Base-by-base conservation (phyloP, 1,284 basidiomycete genomes). In the Cryptococcus deneoformans region DNA sequence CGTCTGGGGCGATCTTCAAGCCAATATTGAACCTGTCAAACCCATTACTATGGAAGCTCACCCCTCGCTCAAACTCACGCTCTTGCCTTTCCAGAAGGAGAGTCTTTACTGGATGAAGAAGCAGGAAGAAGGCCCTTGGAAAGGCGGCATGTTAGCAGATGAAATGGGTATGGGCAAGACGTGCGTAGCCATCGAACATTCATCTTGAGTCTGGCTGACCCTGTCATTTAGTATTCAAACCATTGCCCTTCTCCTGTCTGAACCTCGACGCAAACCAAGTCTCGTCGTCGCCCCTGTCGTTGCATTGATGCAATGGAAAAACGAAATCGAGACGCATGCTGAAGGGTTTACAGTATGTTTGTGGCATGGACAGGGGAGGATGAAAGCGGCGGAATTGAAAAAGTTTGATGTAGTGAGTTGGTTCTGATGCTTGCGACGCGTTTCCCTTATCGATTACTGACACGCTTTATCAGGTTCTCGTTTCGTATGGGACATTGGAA, bases 281-380 rank as follows among this genome's bases (percentile, higher is more conserved):
- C 83, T 99, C 8, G 91, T 99, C 20, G 83, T 99, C 38, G 95
- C 95, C 84, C 92, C 92, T 2, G 96, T 93, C 2, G 95, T 98
- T 50, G 96, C 96, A 29, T 86, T 99, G 63, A 94, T 99, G 87
- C 95, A 99, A 79, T 99, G 96, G 96, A 86, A 87, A 66, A 92
- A 95, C 74, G 96, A 99, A 76, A 92, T 99, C 57, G 85, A 86
- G 40, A 79, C 86, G 0, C 90, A 92, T 66, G 89, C 90, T 0
- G 83, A 87, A 60, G 86, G 86, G 7, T 80, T 92, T 69, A 86
- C 86, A 53, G 75, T 95, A 35, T 84, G 89, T 45, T 84, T 99
- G 12, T 99, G 92, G 92, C 94, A 99, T 73, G 96, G 96, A 20
- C 78, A 84, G 2, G 77, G 77, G 43, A 72, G 82, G n/a, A 73